Base-by-base conservation (phyloP, 2,329 filamentous ascomycete species). In the Penicillium sp. region DNA sequence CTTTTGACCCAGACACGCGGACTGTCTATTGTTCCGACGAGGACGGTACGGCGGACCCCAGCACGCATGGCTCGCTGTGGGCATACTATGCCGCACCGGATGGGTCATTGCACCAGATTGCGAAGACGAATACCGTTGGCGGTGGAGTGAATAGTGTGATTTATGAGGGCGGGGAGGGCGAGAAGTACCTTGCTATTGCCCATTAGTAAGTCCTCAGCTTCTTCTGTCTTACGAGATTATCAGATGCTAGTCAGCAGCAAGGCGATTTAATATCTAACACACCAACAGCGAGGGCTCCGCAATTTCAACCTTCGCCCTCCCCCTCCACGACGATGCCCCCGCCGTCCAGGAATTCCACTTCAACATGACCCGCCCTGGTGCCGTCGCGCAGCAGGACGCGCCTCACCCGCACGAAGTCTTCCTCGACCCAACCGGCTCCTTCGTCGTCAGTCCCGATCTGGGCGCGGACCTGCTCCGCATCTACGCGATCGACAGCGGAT, bases 391-490 rank as follows among this genome's bases (percentile, higher is more conserved):
- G 53, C 85, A 89, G 73, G 78, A 83, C 43, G 77, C 80, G 6
- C 78, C 87, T 2, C 86, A 88, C 69, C 87, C 87, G 18, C 88
- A 90, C 73, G 77, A 88, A 69, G 82, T 84, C n/a, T 71, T 89
- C 53, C 70, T 88, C 36, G 88, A 91, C 69, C 88, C 88, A 6
- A 88, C 85, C 2, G 83, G 82, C 6, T 68, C 78, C n/a, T 91
- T 83, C 71, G 66, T 90, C 31, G 68, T 90, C 9, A 81, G 86
- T 9, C 87, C 88, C 1, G 89, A 91, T 65, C 79, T 92, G 5
- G 86, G 88, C 41, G 80, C 83, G 0, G 89, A 91, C 66, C 67
- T 85, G 6, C 73, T 90, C 50, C 85, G 84, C 62, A 74, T 85
- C 78, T 90, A 84, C 70, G 69, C 75, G 55, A 79, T 88, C 66